Conservation (phyloP, 805 yeast genomes). For the Sugiyamaella valdiviana region DNA sequence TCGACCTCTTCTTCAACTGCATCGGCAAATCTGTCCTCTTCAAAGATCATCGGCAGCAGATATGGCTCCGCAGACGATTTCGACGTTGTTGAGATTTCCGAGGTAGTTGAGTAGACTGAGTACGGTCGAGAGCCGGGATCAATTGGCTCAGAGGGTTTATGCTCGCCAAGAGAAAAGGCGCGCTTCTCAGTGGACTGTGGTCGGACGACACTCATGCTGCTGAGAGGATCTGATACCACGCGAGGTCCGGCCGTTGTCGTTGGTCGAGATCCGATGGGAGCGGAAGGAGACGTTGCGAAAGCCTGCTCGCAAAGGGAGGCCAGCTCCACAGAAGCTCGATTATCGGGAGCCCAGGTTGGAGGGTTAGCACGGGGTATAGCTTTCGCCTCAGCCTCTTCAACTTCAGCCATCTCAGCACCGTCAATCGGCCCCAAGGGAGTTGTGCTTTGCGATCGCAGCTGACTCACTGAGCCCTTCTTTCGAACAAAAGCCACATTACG, state of each 20-base stretch:
- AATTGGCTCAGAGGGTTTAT: slow-evolving; percentile 1
- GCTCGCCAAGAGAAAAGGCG: slow-evolving; percentile 17
- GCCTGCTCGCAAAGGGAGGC: slow-evolving; percentile 31
- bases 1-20: slow-evolving; percentile 34
- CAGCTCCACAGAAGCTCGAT: slow-evolving; percentile 20
- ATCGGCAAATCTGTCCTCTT: slow-evolving; percentile 35
- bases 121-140: slow-evolving; percentile 17
- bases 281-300: slow-evolving; percentile 17
- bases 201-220: neutral
- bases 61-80: slow-evolving; percentile 13
- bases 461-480: slow-evolving; percentile 6
- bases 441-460: neutral
- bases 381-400: neutral
- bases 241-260: slow-evolving; percentile 7
- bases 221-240: slow-evolving; percentile 11
- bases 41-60: slow-evolving; percentile 36
- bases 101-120: slow-evolving; percentile 9
- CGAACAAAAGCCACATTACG: slow-evolving; percentile 23
- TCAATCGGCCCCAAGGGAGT: neutral
- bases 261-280: neutral
- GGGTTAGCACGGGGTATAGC: neutral
- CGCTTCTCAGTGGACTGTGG: slow-evolving; percentile 8
- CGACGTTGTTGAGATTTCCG: slow-evolving; percentile 6
- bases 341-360: neutral
- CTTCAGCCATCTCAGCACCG: neutral